Conservation (phyloP, 352 stramenopile species). For the Pythium chondricola region DNA sequence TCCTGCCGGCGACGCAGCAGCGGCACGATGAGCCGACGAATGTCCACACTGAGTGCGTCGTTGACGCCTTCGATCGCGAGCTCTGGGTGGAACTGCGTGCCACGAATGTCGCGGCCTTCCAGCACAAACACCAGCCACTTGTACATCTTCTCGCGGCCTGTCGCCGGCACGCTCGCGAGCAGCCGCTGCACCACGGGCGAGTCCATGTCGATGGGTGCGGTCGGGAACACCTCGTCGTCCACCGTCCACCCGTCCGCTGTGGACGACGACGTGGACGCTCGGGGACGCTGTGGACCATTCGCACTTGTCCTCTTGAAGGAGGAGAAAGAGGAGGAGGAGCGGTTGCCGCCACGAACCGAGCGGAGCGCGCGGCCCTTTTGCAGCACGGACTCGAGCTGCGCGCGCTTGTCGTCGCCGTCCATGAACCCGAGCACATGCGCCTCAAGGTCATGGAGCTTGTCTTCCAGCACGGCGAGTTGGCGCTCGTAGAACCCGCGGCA, state of each 20-base stretch:
- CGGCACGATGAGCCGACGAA: constrained; percentile 63
- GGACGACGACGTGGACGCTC: constrained; percentile 22
- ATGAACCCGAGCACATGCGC: constrained; percentile 35
- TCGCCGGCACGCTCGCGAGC: constrained; percentile 59
- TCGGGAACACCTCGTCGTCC: constrained; percentile 58
- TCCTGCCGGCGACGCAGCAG: constrained; percentile 66
- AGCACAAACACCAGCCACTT: constrained; percentile 74
- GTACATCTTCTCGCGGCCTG: constrained; percentile 52
- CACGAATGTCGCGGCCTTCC: constrained; percentile 62
- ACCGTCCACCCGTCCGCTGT: constrained; percentile 42
- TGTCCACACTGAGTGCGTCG: constrained; percentile 53
- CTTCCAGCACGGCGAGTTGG: constrained; percentile 35
- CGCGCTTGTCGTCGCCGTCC: constrained; percentile 33
- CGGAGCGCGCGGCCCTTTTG: constrained; percentile 52
- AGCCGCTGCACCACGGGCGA: constrained; percentile 65
- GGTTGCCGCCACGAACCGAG: constrained; percentile 44
- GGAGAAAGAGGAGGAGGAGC: neutral
- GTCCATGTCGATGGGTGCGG: constrained; percentile 68
- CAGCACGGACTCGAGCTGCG: constrained; percentile 41
- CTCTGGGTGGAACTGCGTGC: constrained; percentile 64
- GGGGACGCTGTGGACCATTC: constrained; percentile 2
- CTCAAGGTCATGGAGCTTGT: constrained; percentile 47
- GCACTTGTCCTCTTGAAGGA: constrained; percentile 6
- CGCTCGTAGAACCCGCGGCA: constrained; percentile 50
- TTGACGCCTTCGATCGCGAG: constrained; percentile 65